Percentiles rank a stretch among this genome's conserved stretches.
These are phyloP conservation scores for Pelagophyceae sp. DNA, from an alignment of 352 stramenopile genomes.

Conservation along the genomic window DNA sequence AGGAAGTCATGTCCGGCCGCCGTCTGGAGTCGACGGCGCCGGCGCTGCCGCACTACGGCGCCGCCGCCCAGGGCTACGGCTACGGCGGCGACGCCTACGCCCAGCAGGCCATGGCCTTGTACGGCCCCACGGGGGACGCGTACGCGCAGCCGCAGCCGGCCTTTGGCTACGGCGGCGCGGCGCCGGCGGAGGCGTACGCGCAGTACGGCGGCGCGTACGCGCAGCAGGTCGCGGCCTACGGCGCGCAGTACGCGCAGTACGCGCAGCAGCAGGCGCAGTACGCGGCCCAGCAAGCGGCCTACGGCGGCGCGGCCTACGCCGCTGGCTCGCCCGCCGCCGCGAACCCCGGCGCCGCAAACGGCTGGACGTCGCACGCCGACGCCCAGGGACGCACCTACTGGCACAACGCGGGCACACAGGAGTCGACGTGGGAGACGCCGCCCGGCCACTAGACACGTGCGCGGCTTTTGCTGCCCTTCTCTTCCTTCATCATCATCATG, in stretches of 20 bases:
- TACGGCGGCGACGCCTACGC: neutral
- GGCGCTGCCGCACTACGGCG: neutral
- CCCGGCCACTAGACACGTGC: neutral
- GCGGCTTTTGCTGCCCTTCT: too few species aligned
- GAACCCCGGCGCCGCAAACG: neutral
- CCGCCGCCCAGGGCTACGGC: neutral
- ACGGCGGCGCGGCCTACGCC: neutral
- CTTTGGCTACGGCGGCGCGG: neutral
- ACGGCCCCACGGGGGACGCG: neutral
- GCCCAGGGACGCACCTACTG: slow-evolving; percentile 7
- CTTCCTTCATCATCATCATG: too few species aligned
- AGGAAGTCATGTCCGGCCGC: slow-evolving; percentile 10
- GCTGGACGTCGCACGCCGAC: slow-evolving; percentile 10
- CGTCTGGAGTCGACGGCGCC: neutral
- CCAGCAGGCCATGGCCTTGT: neutral
- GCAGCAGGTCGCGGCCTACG: neutral
- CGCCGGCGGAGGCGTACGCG: neutral
- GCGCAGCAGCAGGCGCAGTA: neutral
- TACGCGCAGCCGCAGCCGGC: neutral
- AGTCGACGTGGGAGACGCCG: neutral
- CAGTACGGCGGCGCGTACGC: neutral
- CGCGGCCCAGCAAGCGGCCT: neutral
- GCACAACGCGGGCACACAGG: neutral
- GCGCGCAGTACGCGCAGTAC: neutral
- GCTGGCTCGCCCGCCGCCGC: neutral